These are phyloP conservation scores for Olyra latifolia DNA, from an alignment of 176 grass and related monocot species.

Conservation along the genomic window DNA sequence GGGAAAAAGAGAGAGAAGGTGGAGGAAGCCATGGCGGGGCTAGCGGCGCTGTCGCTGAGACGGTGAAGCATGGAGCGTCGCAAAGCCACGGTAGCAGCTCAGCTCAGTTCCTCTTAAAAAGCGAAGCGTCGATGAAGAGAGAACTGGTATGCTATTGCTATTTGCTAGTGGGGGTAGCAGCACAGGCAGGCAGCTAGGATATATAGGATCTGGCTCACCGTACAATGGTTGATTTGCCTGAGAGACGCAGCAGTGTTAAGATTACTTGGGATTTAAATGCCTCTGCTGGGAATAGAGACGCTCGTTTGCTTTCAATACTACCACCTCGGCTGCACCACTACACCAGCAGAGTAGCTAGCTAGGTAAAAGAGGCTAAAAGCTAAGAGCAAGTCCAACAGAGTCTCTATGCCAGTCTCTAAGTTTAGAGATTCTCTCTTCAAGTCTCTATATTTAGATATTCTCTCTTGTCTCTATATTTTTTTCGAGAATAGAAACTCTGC, in stretches of 20 bases:
- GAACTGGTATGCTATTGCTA: neutral
- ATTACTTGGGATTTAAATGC: neutral
- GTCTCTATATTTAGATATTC: too few species aligned
- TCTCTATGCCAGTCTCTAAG: too few species aligned
- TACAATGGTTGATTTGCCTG: neutral
- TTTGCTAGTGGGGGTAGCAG: neutral
- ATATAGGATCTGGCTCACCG: slow-evolving; percentile 29
- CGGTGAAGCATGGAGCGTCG: slow-evolving; percentile 18
- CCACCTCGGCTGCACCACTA: neutral
- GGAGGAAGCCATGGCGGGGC: slow-evolving; percentile 3
- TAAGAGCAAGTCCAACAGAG: too few species aligned
- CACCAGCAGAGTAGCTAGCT: neutral
- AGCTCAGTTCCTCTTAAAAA: slow-evolving; percentile 17
- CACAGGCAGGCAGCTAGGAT: neutral
- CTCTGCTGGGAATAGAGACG: neutral
- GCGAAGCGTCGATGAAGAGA: neutral
- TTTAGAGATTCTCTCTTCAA: too few species aligned
- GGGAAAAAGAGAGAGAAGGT: slow-evolving; percentile 46
- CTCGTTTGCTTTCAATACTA: neutral
- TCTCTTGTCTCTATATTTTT: too few species aligned
- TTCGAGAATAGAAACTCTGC: too few species aligned
- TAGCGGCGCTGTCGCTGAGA: neutral
- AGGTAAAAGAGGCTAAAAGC: neutral
- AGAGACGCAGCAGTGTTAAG: neutral
- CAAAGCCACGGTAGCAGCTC: neutral